Conservation (phyloP, 305 asterid species). For the Fraxinus floribunda region DNA sequence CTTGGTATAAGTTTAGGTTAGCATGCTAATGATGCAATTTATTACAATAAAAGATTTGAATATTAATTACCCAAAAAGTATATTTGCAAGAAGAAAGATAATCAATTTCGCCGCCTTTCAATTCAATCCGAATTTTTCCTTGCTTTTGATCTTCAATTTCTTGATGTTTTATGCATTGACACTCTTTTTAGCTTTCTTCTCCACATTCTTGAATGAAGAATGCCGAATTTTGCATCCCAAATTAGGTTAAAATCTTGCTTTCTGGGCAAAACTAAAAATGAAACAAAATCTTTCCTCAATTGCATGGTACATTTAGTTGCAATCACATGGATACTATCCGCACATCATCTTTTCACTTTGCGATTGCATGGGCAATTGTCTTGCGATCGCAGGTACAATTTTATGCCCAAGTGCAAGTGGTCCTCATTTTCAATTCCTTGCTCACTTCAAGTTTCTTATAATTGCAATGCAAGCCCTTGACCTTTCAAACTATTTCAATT, state of each 20-base stretch:
- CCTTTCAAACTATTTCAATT: neutral
- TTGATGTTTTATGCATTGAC: neutral
- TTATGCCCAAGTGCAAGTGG: neutral
- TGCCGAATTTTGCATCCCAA: neutral
- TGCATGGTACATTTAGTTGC: neutral
- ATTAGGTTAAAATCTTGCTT: neutral
- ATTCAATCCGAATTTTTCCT: neutral
- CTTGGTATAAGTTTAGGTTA: neutral
- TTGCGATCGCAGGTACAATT: neutral
- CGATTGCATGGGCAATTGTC: neutral
- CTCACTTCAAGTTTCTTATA: neutral
- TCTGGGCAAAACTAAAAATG: neutral
- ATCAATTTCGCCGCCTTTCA: neutral
- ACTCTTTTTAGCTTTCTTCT: neutral
- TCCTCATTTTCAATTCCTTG: neutral
- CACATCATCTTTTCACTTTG: neutral
- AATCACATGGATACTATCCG: neutral
- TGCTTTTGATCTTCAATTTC: neutral
- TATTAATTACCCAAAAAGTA: neutral
- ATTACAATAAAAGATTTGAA: neutral
- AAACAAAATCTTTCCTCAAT: neutral
- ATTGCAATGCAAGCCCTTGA: neutral
- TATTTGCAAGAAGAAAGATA: neutral
- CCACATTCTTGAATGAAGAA: neutral
- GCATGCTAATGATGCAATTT: neutral